Conservation (phyloP, 2,329 filamentous ascomycete species). For the Coniella vitis region DNA sequence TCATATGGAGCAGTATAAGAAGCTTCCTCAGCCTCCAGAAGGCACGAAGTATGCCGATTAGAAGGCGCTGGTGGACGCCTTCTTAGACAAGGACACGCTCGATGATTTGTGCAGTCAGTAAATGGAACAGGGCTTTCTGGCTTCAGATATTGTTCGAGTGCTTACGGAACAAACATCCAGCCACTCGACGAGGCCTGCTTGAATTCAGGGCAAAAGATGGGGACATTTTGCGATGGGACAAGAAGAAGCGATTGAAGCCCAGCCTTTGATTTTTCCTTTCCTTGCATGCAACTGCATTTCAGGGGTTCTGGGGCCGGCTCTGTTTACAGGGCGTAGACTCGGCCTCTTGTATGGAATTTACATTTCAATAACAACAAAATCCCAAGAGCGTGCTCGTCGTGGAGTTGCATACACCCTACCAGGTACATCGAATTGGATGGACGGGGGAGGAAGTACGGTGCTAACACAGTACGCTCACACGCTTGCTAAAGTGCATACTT, state of each 20-base stretch:
- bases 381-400: neutral
- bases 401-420: neutral
- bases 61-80: neutral
- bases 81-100: neutral
- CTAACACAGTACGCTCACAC: neutral
- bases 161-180: neutral
- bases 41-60: constrained; percentile 48
- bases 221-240: neutral
- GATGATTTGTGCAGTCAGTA: too few relatives aligned
- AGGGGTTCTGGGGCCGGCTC: constrained; percentile 5
- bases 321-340: constrained; percentile 11
- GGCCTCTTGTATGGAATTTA: constrained; percentile 1
- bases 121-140: too few relatives aligned
- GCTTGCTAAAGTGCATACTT: neutral
- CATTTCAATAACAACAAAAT: too few relatives aligned
- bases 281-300: constrained; percentile 13
- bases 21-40: constrained; percentile 88
- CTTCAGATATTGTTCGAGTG: neutral
- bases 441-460: too few relatives aligned
- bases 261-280: constrained; percentile 8
- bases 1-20: constrained; percentile 96
- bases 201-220: neutral
- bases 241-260: neutral
- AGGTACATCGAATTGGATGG: too few relatives aligned
- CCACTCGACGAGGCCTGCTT: neutral